These are phyloP conservation scores for Dendrobium chrysotoxum DNA, from an alignment of 106 monocot genomes.

Conservation along the genomic window DNA sequence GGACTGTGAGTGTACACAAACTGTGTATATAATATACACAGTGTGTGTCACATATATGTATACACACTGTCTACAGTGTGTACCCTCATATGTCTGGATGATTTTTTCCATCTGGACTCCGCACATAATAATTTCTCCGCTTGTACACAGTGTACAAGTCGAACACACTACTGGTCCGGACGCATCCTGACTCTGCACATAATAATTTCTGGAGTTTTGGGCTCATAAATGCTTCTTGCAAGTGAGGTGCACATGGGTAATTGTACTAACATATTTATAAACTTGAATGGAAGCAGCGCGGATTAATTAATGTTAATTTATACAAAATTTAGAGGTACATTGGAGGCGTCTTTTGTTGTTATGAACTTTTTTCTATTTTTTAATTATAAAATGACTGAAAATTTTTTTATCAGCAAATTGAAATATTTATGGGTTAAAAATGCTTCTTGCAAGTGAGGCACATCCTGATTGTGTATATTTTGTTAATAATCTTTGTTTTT, in stretches of 20 bases:
- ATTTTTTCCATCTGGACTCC: too few relatives aligned
- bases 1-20: too few relatives aligned
- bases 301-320: background rate
- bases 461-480: background rate
- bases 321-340: background rate
- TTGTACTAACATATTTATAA: background rate
- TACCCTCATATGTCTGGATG: too few relatives aligned
- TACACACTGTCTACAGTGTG: too few relatives aligned
- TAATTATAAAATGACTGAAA: background rate
- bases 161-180: too few relatives aligned
- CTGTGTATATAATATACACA: too few relatives aligned
- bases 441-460: background rate
- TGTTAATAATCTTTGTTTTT: background rate
- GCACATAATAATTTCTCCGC: too few relatives aligned
- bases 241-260: background rate
- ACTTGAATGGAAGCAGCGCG: background rate
- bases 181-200: too few relatives aligned
- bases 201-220: background rate
- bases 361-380: background rate
- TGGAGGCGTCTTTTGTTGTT: too few relatives aligned
- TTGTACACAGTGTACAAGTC: too few relatives aligned
- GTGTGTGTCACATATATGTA: too few relatives aligned
- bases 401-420: background rate
- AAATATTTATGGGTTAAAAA: background rate
- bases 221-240: background rate